Conservation (phyloP, 345 rosid species). For the Anastatica hierochuntica region DNA sequence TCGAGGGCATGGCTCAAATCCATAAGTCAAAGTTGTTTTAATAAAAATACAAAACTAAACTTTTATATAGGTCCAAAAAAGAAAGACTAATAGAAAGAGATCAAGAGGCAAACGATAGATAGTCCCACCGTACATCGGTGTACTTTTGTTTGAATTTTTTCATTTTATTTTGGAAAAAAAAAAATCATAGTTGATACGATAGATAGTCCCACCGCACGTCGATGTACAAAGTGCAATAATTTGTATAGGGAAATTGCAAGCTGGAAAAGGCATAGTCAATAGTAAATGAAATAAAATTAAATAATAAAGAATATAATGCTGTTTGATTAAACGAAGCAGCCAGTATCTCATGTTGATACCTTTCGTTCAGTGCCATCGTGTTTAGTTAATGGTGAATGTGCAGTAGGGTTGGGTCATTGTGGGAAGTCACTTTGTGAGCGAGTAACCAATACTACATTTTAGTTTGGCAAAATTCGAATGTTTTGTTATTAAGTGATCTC, state of each 20-base stretch:
- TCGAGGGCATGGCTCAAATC: slow-evolving; percentile 4
- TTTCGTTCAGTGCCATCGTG: slow-evolving; percentile 24
- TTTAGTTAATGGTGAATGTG: slow-evolving; percentile 23
- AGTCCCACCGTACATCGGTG: slow-evolving; percentile 16
- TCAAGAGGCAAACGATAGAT: no score
- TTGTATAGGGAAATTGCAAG: background rate
- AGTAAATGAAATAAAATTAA: background rate
- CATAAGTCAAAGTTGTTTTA: background rate
- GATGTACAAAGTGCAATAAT: no score
- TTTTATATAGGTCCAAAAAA: background rate
- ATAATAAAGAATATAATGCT: background rate
- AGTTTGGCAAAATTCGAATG: no score
- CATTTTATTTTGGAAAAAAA: no score
- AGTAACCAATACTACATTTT: no score
- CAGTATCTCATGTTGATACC: slow-evolving; percentile 19
- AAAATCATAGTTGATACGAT: no score
- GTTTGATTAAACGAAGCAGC: background rate
- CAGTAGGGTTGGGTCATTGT: slow-evolving; percentile 23
- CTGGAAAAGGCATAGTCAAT: slow-evolving; percentile 18
- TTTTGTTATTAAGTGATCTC: no score
- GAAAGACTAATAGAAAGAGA: background rate
- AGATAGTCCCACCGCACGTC: no score
- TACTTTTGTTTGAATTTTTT: background rate
- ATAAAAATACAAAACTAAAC: background rate
- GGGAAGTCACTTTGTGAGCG: slow-evolving; percentile 19